These are phyloP conservation scores for Rhododendron vialii DNA, from an alignment of 148 eudicot species.

Conservation along the genomic window DNA sequence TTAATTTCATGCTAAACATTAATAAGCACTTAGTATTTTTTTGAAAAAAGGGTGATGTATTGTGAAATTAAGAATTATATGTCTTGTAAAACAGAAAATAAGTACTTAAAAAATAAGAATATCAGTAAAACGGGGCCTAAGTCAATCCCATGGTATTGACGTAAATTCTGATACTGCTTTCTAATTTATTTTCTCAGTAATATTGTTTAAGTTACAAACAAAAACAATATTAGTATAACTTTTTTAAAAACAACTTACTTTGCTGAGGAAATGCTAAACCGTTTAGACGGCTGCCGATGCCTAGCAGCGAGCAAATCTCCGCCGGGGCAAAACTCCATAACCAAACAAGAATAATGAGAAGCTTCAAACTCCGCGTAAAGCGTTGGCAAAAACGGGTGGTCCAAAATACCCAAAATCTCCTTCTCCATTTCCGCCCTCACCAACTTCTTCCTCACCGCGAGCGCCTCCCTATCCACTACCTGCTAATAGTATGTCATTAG, in stretches of 20 bases:
- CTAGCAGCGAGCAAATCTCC: conserved; percentile 71
- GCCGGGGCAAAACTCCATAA: conserved; percentile 84
- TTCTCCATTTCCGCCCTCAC: conserved; percentile 71
- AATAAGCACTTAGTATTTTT: too few relatives aligned
- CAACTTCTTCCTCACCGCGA: conserved; percentile 58
- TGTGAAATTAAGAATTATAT: too few relatives aligned
- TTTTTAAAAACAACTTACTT: conserved; percentile 34
- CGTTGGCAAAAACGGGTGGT: conserved; percentile 84
- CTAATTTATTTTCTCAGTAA: background rate
- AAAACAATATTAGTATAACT: background rate
- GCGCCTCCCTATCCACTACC: conserved; percentile 61
- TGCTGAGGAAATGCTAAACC: conserved; percentile 50
- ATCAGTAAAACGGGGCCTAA: too few relatives aligned
- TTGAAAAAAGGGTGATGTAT: too few relatives aligned
- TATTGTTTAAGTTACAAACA: background rate
- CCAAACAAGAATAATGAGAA: conserved; percentile 75
- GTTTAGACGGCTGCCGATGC: conserved; percentile 45
- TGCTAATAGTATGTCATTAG: background rate
- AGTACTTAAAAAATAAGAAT: too few relatives aligned
- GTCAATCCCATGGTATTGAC: too few relatives aligned
- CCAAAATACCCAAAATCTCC: conserved; percentile 63
- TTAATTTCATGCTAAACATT: too few relatives aligned
- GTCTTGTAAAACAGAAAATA: too few relatives aligned
- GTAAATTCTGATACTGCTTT: too few relatives aligned
- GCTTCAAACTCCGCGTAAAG: conserved; percentile 76